phyloP scores from a whole-genome alignment of 2,329 filamentous ascomycete species.

The Cryphonectria carpinicola region DNA sequence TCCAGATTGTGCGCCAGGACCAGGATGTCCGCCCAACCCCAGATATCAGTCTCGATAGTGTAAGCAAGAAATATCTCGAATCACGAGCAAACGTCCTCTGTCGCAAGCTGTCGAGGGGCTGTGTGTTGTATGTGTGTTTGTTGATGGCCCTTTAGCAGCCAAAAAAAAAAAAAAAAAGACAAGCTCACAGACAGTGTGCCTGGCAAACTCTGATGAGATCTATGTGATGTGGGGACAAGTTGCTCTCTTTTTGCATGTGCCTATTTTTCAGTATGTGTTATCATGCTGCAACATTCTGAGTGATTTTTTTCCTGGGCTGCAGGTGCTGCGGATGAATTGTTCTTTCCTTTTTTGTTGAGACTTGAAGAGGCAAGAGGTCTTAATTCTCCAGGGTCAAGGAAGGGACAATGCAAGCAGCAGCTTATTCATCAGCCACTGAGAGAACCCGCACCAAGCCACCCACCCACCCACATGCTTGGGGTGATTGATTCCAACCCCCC shows the following conservation, averaged over 20 bases:
- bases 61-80: background rate
- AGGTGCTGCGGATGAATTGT: background rate
- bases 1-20: background rate
- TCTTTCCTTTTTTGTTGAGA: background rate
- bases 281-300: background rate
- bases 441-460: background rate
- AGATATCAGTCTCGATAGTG: background rate
- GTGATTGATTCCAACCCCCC: background rate
- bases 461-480: background rate
- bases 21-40: background rate
- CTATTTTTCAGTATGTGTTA: background rate
- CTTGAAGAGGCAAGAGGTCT: background rate
- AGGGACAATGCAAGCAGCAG: background rate
- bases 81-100: background rate
- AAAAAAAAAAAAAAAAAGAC: background rate
- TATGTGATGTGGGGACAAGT: background rate
- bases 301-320: background rate
- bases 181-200: background rate
- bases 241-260: background rate
- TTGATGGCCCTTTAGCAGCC: background rate
- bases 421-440: slow-evolving; percentile 10
- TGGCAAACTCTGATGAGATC: background rate
- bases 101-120: background rate
- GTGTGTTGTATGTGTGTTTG: background rate
- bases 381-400: background rate